These are phyloP conservation scores for Tinospora cordifolia DNA, from an alignment of 164 flowering plant genomes.

Conservation along the genomic window DNA sequence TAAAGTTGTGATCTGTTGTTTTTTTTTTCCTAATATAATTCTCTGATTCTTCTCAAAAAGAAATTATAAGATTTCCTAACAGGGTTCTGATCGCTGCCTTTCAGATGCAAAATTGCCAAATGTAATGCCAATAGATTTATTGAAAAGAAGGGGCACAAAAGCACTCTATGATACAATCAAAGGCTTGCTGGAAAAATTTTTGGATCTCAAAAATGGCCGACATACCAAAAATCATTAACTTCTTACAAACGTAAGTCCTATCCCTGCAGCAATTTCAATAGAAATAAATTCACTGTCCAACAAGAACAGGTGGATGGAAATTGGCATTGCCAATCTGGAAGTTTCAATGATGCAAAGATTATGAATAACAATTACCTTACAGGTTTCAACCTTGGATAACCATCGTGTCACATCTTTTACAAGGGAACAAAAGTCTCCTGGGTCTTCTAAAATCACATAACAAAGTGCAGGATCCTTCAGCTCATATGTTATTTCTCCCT, in stretches of 20 bases:
- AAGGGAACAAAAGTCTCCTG: slow-evolving; percentile 63
- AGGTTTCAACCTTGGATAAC: slow-evolving; percentile 71
- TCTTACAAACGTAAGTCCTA: too few species aligned
- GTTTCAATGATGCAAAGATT: neutral
- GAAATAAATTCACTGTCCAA: neutral
- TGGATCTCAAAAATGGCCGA: neutral
- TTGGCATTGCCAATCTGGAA: neutral
- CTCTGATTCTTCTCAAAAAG: too few species aligned
- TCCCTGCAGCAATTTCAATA: too few species aligned
- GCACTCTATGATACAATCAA: too few species aligned
- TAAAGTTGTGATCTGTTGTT: too few species aligned
- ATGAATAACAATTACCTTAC: slow-evolving; percentile 49
- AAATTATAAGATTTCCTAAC: too few species aligned
- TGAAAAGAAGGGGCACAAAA: too few species aligned
- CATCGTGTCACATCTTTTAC: slow-evolving; percentile 63
- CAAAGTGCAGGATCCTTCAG: slow-evolving; percentile 79
- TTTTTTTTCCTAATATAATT: too few species aligned
- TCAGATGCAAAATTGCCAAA: too few species aligned
- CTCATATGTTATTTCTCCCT: slow-evolving; percentile 87
- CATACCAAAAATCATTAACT: neutral
- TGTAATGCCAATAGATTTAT: too few species aligned
- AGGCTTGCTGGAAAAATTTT: neutral
- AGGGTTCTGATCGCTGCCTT: too few species aligned
- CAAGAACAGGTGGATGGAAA: neutral
- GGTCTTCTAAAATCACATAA: slow-evolving; percentile 47